Base-by-base conservation (phyloP, 2,329 filamentous ascomycete species). In the Aspergillus uvarum region DNA sequence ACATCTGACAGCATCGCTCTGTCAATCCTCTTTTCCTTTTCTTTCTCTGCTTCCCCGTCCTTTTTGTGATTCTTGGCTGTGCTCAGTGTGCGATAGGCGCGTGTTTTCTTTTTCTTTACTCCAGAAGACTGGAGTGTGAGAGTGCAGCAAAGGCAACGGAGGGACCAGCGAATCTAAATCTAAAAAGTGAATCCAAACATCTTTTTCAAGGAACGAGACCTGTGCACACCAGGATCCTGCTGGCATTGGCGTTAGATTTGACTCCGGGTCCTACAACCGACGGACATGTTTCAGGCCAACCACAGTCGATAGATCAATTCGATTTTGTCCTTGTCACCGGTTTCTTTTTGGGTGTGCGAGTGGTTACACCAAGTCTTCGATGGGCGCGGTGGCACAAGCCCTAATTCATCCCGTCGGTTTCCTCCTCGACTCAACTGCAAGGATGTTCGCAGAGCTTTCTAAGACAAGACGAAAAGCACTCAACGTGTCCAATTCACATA, bases 21-120 rank as follows among this genome's bases (percentile, higher is more conserved):
- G 24, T n/a, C 56, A 44, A 19, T 5, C n/a, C 49, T 53, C 31
- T 52, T 52, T 47, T 54, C 54, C 32, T 31, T 29, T 29, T 56
- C 26, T 8, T 21, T 24, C 29, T 21, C 42, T 48, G n/a, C 35
- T 26, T 50, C 47, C 32, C 10, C 21, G 32, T 29, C 51, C 5
- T 29, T 7, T 49, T 38, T 21, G 42, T 57, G 22, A 16, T 29
- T 19, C 16, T 51, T 31, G 14, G 31, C 4, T 35, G n/a, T 49
- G 47, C 24, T 26, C 8, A 38, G 24, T 26, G 14, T 44, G 22
- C 24, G 14, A 42, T 38, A 38, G 38, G 38, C 35, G 21, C 32
- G 21, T 52, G 51, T 52, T 52, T 52, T 53, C 51, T 26, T n/a
- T 42, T 22, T 42, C 38, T 19, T 16, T 19, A 16, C 38, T 19